Evolutionary conservation across 2,329 filamentous ascomycete species (phyloP).

Genomic region (Aureobasidium sp.): DNA sequence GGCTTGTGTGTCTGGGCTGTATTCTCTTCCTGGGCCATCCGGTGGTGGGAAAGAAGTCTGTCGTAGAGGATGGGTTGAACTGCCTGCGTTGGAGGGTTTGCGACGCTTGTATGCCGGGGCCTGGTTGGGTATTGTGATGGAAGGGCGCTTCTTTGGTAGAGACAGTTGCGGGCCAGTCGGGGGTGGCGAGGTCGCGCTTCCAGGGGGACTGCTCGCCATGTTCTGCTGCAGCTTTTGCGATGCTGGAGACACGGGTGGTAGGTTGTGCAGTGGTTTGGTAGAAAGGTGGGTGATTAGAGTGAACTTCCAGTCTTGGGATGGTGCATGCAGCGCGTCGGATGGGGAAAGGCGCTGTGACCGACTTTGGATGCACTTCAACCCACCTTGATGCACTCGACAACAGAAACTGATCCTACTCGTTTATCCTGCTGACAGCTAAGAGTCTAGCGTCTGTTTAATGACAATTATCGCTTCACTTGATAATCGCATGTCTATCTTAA

Average conservation of each 20-base stretch:
- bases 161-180: slow-evolving; percentile 31
- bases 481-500: neutral
- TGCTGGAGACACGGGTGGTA: neutral
- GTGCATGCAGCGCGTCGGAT: slow-evolving; percentile 14
- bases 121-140: slow-evolving; percentile 56
- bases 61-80: slow-evolving; percentile 74
- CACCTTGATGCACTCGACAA: neutral
- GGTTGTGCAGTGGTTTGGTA: neutral
- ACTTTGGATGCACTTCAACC: neutral
- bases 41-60: slow-evolving; percentile 82
- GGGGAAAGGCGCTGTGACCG: slow-evolving; percentile 17
- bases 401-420: neutral
- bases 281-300: too few species aligned
- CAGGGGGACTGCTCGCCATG: slow-evolving; percentile 24
- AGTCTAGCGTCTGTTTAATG: neutral
- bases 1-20: slow-evolving; percentile 23
- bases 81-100: slow-evolving; percentile 71
- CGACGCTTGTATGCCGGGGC: slow-evolving; percentile 65
- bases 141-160: slow-evolving; percentile 69
- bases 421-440: slow-evolving; percentile 5
- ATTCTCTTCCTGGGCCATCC: slow-evolving; percentile 36
- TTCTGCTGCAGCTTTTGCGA: neutral
- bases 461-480: too few species aligned
- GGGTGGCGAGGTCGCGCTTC: slow-evolving; percentile 22
- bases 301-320: neutral